phyloP scores from a whole-genome alignment of 176 grass and related monocot genomes.

The Eragrostis curvula region DNA sequence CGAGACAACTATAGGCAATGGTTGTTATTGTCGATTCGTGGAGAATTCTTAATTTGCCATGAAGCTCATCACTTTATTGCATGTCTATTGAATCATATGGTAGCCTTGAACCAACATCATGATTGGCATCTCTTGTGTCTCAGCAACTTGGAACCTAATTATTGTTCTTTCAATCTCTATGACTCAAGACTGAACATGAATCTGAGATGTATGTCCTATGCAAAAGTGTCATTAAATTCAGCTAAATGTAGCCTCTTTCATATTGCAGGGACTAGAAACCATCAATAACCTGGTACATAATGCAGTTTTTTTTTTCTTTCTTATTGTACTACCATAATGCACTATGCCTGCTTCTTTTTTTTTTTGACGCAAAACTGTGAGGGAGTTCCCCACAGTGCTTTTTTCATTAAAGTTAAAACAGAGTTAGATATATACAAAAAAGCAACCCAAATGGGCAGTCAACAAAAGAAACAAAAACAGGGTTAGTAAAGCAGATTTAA shows the following conservation, averaged over 20 bases:
- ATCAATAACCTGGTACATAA: constrained; percentile 47
- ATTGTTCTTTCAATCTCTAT: constrained; percentile 56
- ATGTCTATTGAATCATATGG: constrained; percentile 54
- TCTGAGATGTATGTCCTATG: constrained; percentile 60
- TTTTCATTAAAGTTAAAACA: too few relatives aligned
- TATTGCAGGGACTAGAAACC: constrained; percentile 41
- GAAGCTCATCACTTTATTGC: constrained; percentile 45
- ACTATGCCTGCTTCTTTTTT: too few relatives aligned
- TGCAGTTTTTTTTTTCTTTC: constrained; percentile 45
- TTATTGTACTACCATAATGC: constrained; percentile 14
- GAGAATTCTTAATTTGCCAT: constrained; percentile 34
- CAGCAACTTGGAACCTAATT: constrained; percentile 58
- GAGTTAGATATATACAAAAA: too few relatives aligned
- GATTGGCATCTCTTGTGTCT: constrained; percentile 54
- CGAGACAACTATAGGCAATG: constrained; percentile 19
- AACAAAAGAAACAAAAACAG: too few relatives aligned
- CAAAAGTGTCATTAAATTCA: constrained; percentile 56
- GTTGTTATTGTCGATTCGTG: constrained; percentile 26
- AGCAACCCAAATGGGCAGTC: too few relatives aligned
- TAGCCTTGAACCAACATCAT: constrained; percentile 55
- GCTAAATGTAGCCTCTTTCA: constrained; percentile 42
- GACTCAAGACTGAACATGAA: constrained; percentile 53
- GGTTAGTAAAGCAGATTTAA: too few relatives aligned
- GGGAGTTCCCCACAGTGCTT: too few relatives aligned
- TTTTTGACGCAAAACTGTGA: too few relatives aligned